Conservation (phyloP, 2,329 filamentous ascomycete species). For the Fusarium sp. region DNA sequence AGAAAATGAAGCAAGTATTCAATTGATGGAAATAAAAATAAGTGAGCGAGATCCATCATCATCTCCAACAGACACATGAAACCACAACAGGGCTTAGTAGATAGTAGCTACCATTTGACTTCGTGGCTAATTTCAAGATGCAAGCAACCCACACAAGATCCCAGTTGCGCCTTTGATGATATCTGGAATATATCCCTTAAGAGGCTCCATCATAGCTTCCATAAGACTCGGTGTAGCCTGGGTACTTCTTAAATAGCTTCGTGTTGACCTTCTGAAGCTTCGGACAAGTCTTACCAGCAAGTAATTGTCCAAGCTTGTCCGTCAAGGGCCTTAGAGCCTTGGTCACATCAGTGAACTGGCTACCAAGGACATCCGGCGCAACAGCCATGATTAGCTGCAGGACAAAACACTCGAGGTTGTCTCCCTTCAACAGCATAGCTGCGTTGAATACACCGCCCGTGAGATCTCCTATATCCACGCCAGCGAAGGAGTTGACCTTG, state of each 20-base stretch:
- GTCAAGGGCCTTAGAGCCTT: conserved; percentile 3
- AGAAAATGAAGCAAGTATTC: too few relatives aligned
- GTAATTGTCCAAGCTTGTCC: conserved; percentile 5
- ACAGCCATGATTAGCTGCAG: conserved; percentile 51
- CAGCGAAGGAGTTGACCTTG: conserved; percentile 5
- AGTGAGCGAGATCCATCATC: too few relatives aligned
- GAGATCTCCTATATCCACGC: conserved; percentile 41
- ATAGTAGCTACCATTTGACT: too few relatives aligned
- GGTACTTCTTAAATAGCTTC: conserved; percentile 16
- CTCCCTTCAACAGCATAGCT: conserved; percentile 57
- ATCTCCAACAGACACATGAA: too few relatives aligned
- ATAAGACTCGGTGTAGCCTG: conserved; percentile 20
- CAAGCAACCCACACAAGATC: conserved; percentile 7
- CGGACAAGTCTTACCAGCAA: not conserved
- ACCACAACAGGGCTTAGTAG: too few relatives aligned
- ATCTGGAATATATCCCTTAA: conserved; percentile 1
- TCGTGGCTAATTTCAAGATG: conserved; percentile 1
- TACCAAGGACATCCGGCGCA: conserved; percentile 13
- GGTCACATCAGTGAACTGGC: conserved; percentile 14
- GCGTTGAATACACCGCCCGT: conserved; percentile 61
- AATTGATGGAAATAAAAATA: too few relatives aligned
- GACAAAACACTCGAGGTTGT: conserved; percentile 60
- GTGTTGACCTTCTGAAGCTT: conserved; percentile 10
- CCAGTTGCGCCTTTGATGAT: conserved; percentile 3
- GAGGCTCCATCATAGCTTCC: conserved; percentile 25